A percentile compares a stretch with the other conserved stretches of the same genome.
phyloP scores from a whole-genome alignment of 768 basidiomycete species.

The Trichaptum fuscoviolaceum region DNA sequence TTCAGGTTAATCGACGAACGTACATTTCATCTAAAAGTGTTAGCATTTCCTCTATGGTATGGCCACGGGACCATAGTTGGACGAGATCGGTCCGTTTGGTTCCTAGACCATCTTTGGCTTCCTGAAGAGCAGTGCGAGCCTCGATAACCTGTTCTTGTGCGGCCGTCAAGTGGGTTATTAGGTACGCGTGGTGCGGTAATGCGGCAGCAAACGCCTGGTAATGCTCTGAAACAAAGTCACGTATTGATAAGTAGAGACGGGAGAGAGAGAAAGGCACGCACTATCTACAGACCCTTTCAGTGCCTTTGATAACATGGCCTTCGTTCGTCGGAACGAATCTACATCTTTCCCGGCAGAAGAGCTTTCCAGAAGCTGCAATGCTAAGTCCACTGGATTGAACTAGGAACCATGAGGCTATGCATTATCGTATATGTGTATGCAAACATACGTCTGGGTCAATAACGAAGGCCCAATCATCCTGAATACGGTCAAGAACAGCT shows the following conservation, averaged over 20 bases:
- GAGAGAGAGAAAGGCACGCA: slow-evolving; percentile 33
- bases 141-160: slow-evolving; percentile 72
- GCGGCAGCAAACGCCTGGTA: slow-evolving; percentile 95
- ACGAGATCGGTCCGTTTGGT: slow-evolving; percentile 84
- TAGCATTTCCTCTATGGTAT: slow-evolving; percentile 94
- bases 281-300: slow-evolving; percentile 87
- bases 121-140: slow-evolving; percentile 65
- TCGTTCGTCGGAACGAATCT: slow-evolving; percentile 70
- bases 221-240: slow-evolving; percentile 49
- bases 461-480: slow-evolving; percentile 87
- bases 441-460: slow-evolving; percentile 68
- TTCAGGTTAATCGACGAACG: slow-evolving; percentile 23
- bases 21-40: slow-evolving; percentile 92
- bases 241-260: slow-evolving; percentile 11
- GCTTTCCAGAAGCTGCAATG: slow-evolving; percentile 81
- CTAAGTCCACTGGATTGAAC: slow-evolving; percentile 94
- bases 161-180: slow-evolving; percentile 64
- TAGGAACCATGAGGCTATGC: slow-evolving; percentile 25
- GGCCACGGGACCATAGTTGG: slow-evolving; percentile 84
- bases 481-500: slow-evolving; percentile 85
- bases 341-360: slow-evolving; percentile 69
- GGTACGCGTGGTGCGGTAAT: slow-evolving; percentile 80
- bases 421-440: slow-evolving; percentile 8
- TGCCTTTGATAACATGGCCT: slow-evolving; percentile 70
- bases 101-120: slow-evolving; percentile 74